These are phyloP conservation scores for Myrica gale DNA, from an alignment of 306 rosid species.

Conservation along the genomic window DNA sequence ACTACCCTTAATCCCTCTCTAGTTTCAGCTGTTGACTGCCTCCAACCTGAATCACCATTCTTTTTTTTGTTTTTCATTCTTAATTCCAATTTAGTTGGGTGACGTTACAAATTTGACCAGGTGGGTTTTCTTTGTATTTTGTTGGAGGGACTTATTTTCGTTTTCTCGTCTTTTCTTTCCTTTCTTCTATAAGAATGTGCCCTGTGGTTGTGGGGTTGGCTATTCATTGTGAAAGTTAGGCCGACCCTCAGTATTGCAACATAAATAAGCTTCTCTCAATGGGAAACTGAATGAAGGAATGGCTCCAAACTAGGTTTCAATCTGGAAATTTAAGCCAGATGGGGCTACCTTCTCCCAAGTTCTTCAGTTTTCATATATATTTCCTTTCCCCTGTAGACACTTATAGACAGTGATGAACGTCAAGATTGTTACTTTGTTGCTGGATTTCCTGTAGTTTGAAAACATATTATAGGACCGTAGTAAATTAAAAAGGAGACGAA, in stretches of 20 bases:
- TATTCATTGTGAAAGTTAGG: slow-evolving; percentile 13
- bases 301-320: background rate
- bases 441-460: background rate
- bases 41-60: background rate
- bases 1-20: background rate
- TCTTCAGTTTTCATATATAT: background rate
- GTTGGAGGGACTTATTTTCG: background rate
- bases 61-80: background rate
- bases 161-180: background rate
- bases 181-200: background rate
- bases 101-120: background rate
- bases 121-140: background rate
- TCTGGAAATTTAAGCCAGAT: background rate
- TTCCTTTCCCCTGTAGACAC: background rate
- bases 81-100: background rate
- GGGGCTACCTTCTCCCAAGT: background rate
- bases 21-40: background rate
- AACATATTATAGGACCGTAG: background rate
- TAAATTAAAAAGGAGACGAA: background rate
- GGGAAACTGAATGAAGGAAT: background rate
- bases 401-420: background rate
- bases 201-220: slow-evolving; percentile 1
- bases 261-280: background rate
- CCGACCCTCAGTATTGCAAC: slow-evolving; percentile 5
- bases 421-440: background rate